A percentile compares a stretch with the other conserved stretches of the same genome.
phyloP scores from a whole-genome alignment of 169 alveolate genomes.

The Babesia ovis region DNA sequence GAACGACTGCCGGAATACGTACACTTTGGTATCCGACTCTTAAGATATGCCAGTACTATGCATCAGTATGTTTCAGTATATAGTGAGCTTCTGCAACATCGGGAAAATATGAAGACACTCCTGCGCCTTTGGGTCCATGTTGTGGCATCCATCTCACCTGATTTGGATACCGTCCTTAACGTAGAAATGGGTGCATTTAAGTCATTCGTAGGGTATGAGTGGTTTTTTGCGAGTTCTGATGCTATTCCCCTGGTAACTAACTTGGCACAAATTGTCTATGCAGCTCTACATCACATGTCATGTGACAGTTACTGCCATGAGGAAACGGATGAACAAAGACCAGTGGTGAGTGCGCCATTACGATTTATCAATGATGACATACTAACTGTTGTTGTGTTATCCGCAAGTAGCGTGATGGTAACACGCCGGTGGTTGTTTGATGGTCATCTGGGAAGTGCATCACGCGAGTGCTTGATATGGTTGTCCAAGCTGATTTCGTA shows the following conservation, averaged over 20 bases:
- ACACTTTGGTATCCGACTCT: conserved; percentile 15
- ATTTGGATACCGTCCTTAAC: conserved; percentile 28
- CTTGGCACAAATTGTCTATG: background rate
- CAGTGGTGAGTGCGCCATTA: conserved; percentile 11
- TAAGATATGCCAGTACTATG: conserved; percentile 20
- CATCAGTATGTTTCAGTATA: conserved; percentile 5
- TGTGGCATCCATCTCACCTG: conserved; percentile 34
- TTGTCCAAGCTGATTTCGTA: conserved; percentile 40
- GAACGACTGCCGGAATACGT: conserved; percentile 43
- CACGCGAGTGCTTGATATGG: conserved; percentile 20
- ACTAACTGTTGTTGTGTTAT: conserved; percentile 19
- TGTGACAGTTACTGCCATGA: conserved; percentile 20
- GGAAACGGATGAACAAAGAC: conserved; percentile 15
- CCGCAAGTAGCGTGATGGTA: conserved; percentile 15
- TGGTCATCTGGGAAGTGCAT: conserved; percentile 13
- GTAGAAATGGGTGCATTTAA: conserved; percentile 51
- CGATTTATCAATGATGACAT: conserved; percentile 46
- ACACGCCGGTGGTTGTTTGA: conserved; percentile 4
- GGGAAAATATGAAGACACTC: conserved; percentile 17
- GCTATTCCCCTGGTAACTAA: conserved; percentile 15
- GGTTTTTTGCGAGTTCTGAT: conserved; percentile 29
- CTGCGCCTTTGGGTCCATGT: conserved; percentile 41
- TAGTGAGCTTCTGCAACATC: background rate
- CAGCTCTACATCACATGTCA: conserved; percentile 26
- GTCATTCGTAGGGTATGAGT: conserved; percentile 51